Percentiles rank a stretch among this genome's conserved stretches.
Evolutionary conservation across 441 rosid species (phyloP).

Genomic region (Gossypium schwendimanii): DNA sequence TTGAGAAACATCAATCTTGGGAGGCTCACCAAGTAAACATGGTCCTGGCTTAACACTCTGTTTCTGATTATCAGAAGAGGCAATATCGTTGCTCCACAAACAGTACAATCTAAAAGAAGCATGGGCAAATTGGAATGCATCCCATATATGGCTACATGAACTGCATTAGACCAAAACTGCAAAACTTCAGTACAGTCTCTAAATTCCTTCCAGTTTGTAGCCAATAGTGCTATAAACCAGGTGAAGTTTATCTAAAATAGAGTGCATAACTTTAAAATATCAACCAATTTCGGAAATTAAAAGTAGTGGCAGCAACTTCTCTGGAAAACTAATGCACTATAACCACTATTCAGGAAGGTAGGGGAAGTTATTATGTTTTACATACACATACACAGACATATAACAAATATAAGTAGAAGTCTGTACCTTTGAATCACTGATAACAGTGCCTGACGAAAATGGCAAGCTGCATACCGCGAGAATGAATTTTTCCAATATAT

Average conservation of each 20-base stretch:
- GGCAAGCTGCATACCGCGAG: conserved; percentile 60
- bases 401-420: neutral
- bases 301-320: neutral
- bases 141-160: conserved; percentile 83
- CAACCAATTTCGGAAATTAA: neutral
- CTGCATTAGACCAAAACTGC: conserved; percentile 37
- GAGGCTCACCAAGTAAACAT: conserved; percentile 70
- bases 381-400: neutral
- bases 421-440: conserved; percentile 77
- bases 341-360: neutral
- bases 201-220: conserved; percentile 1
- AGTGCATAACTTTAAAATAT: neutral
- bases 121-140: conserved; percentile 81
- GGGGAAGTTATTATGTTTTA: neutral
- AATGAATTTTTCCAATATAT: conserved; percentile 67
- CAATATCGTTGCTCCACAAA: conserved; percentile 26
- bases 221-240: neutral
- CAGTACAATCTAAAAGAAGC: conserved; percentile 86
- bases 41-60: conserved; percentile 50
- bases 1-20: conserved; percentile 60
- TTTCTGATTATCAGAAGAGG: conserved; percentile 39
- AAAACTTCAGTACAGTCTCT: conserved; percentile 8
- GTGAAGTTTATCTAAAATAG: neutral
- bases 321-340: neutral
- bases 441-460: conserved; percentile 78